Evolutionary conservation across 2,329 filamentous ascomycete genomes (phyloP).

Genomic region (Colletotrichum tamarilloi): DNA sequence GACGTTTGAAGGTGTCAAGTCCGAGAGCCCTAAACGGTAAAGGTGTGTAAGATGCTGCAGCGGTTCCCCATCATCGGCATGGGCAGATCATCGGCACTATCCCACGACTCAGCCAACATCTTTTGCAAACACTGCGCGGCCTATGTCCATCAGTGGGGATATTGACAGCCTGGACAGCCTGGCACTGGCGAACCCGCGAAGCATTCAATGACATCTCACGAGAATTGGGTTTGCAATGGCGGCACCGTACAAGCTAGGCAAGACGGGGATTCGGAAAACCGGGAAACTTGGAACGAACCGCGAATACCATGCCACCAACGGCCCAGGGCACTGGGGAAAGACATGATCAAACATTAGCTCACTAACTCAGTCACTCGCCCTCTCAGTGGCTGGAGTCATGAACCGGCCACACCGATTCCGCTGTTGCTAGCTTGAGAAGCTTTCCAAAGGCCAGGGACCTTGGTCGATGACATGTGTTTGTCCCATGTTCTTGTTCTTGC

Average conservation of each 20-base stretch:
- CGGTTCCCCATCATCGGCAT: not conserved
- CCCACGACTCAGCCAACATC: not conserved
- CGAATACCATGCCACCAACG: not conserved
- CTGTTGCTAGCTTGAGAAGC: not conserved
- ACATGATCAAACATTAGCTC: not conserved
- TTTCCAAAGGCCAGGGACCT: constrained; percentile 9
- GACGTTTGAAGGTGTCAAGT: not conserved
- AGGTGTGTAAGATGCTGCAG: not conserved
- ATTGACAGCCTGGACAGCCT: not conserved
- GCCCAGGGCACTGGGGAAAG: not conserved
- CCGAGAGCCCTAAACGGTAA: not conserved
- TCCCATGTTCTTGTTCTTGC: not conserved
- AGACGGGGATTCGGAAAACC: constrained; percentile 3
- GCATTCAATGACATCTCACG: not conserved
- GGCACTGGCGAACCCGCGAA: not conserved
- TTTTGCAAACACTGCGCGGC: not conserved
- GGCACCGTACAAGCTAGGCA: no score
- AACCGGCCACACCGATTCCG: constrained; percentile 12
- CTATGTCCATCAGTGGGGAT: constrained; percentile 3
- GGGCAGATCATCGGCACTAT: not conserved
- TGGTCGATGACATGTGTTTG: constrained; percentile 33
- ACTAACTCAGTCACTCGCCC: not conserved
- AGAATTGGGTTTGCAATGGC: not conserved
- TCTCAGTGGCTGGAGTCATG: not conserved
- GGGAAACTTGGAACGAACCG: constrained; percentile 28